phyloP scores from a whole-genome alignment of 1,284 basidiomycete species.

The Volvariella surrecta region DNA sequence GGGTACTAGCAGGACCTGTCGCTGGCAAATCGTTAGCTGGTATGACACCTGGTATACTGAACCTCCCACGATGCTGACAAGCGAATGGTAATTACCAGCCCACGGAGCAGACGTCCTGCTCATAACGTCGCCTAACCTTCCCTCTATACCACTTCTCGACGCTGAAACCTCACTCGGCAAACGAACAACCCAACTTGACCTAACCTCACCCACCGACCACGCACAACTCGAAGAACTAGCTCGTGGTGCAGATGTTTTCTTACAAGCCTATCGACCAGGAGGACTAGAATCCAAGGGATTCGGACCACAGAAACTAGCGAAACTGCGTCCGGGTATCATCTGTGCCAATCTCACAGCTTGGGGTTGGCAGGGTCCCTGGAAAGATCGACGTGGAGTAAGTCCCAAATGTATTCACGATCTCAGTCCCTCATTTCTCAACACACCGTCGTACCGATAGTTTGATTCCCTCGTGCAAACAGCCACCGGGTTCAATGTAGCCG shows the following conservation, averaged over 20 bases:
- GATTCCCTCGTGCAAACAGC: conserved; percentile 64
- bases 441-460: conserved; percentile 30
- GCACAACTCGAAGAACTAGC: conserved; percentile 29
- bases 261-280: conserved; percentile 60
- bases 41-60: too few relatives aligned
- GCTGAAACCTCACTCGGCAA: conserved; percentile 60
- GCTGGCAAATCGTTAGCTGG: conserved; percentile 50
- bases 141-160: conserved; percentile 46
- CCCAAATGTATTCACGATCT: neutral
- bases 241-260: conserved; percentile 45
- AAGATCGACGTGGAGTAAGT: conserved; percentile 42
- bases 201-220: conserved; percentile 26
- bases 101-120: conserved; percentile 57
- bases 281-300: conserved; percentile 45
- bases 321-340: conserved; percentile 41
- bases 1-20: conserved; percentile 52
- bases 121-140: conserved; percentile 48
- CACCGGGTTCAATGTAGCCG: conserved; percentile 52
- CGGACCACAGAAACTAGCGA: conserved; percentile 31
- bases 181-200: conserved; percentile 54
- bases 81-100: conserved; percentile 26
- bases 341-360: conserved; percentile 53
- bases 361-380: conserved; percentile 56
- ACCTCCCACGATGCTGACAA: neutral
- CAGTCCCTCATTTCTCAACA: neutral